Evolutionary conservation across 2,329 filamentous ascomycete genomes (phyloP).

Genomic region (Colletotrichum sansevieriae): DNA sequence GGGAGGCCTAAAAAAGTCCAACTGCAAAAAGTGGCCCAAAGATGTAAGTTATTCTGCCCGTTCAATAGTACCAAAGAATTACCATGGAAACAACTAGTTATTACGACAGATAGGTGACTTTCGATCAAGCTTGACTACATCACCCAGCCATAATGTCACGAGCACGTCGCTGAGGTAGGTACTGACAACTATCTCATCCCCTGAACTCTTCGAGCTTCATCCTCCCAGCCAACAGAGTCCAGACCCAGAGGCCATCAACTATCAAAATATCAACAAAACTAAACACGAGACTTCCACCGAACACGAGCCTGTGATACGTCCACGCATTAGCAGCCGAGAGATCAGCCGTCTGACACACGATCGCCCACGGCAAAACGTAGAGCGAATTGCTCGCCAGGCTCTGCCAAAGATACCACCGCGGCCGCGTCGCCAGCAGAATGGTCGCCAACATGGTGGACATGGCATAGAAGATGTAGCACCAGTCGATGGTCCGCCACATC

Average conservation of each 20-base stretch:
- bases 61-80: no score
- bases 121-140: no score
- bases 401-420: constrained; percentile 77
- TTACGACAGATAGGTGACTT: no score
- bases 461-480: constrained; percentile 79
- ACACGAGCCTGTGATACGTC: constrained; percentile 76
- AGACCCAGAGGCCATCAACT: constrained; percentile 65
- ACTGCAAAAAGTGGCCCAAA: no score
- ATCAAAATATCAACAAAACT: constrained; percentile 70
- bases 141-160: no score
- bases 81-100: no score
- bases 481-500: constrained; percentile 75
- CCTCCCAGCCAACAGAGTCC: constrained; percentile 60
- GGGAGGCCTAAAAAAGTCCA: no score
- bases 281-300: constrained; percentile 77
- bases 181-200: constrained; percentile 35
- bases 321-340: constrained; percentile 69
- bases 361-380: constrained; percentile 79
- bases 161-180: no score
- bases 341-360: constrained; percentile 66
- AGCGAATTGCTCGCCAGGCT: constrained; percentile 75
- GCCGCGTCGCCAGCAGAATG: constrained; percentile 73
- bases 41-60: no score
- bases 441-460: constrained; percentile 74
- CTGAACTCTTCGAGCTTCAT: constrained; percentile 55